Evolutionary conservation across 2,329 filamentous ascomycete genomes (phyloP).

Genomic region (Bipolaris zeicola): DNA sequence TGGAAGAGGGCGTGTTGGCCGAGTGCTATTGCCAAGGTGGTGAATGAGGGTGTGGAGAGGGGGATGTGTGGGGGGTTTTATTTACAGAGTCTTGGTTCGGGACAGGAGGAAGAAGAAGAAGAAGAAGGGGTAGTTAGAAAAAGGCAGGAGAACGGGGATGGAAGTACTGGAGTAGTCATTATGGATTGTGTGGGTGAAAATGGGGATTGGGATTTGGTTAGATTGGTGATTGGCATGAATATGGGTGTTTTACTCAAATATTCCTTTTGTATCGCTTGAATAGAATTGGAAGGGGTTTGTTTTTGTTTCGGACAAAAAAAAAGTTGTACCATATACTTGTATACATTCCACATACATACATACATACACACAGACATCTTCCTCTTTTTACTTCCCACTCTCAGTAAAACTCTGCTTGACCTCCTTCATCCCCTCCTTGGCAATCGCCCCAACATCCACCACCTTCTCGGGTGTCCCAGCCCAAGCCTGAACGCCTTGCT

Average conservation of each 20-base stretch:
- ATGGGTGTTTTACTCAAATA: slow-evolving; percentile 55
- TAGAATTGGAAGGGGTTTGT: neutral
- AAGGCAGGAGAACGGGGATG: slow-evolving; percentile 63
- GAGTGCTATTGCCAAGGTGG: slow-evolving; percentile 82
- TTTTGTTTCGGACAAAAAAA: no score
- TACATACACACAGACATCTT: neutral
- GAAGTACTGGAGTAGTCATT: slow-evolving; percentile 83
- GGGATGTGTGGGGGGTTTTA: slow-evolving; percentile 63
- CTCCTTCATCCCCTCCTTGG: slow-evolving; percentile 34
- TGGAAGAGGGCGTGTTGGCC: slow-evolving; percentile 94
- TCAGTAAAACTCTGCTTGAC: slow-evolving; percentile 42
- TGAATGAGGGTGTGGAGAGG: slow-evolving; percentile 76
- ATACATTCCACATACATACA: neutral
- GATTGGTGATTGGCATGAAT: slow-evolving; percentile 91
- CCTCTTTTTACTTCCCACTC: slow-evolving; percentile 4
- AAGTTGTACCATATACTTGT: no score
- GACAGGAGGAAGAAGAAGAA: slow-evolving; percentile 15
- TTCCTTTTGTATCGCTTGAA: neutral
- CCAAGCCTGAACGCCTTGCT: slow-evolving; percentile 16
- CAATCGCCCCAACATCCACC: slow-evolving; percentile 32
- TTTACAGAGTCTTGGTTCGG: slow-evolving; percentile 18
- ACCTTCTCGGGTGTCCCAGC: slow-evolving; percentile 24
- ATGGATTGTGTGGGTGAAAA: slow-evolving; percentile 90
- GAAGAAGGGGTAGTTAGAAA: slow-evolving; percentile 11
- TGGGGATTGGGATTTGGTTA: slow-evolving; percentile 89